A percentile compares a stretch with the other conserved stretches of the same genome.
These are phyloP conservation scores for Phalaenopsis hybrid DNA, from an alignment of 116 monocot species.

Conservation along the genomic window DNA sequence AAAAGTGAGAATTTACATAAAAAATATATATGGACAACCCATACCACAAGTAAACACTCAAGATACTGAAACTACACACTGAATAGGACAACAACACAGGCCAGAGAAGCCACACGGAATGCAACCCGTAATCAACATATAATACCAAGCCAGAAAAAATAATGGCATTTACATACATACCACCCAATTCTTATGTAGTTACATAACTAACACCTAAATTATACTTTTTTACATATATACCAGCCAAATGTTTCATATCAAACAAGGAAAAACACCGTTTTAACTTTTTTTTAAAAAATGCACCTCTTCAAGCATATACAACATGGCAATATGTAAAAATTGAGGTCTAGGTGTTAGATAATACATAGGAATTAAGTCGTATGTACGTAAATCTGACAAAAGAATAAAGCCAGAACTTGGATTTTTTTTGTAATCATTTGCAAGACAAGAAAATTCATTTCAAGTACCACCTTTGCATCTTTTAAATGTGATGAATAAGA, in stretches of 20 bases:
- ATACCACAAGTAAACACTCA: not conserved
- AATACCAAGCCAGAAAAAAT: not conserved
- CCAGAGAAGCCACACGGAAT: not conserved
- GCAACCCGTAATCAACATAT: not conserved
- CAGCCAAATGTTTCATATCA: too few species aligned
- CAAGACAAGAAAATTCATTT: not conserved
- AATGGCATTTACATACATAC: too few species aligned
- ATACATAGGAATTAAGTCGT: too few species aligned
- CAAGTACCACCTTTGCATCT: constrained; percentile 21
- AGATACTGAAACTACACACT: not conserved
- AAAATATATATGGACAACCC: not conserved
- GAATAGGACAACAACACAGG: not conserved
- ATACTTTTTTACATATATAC: too few species aligned
- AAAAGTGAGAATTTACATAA: not conserved
- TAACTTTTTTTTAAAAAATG: too few species aligned
- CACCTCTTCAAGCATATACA: too few species aligned
- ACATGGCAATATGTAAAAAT: too few species aligned
- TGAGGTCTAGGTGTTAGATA: too few species aligned
- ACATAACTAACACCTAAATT: too few species aligned
- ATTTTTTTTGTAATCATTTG: not conserved
- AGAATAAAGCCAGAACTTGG: not conserved
- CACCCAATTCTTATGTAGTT: too few species aligned
- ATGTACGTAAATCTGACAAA: too few species aligned
- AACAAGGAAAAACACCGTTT: too few species aligned
- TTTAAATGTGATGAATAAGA: constrained; percentile 19